phyloP scores from a whole-genome alignment of 352 stramenopile genomes.

The Pythium plurisporium region DNA sequence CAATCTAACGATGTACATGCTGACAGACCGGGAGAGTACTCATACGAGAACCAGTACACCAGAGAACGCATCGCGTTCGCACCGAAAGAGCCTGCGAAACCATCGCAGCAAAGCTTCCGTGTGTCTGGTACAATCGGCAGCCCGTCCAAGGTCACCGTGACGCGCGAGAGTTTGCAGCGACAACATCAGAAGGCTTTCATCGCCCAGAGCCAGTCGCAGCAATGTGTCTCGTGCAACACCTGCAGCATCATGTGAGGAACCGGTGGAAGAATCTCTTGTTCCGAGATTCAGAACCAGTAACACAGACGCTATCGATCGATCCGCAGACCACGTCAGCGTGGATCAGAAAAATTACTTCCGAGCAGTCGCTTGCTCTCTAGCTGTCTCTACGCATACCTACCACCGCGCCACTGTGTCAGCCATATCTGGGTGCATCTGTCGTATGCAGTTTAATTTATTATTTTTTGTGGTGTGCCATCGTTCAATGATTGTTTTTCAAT shows the following conservation, averaged over 20 bases:
- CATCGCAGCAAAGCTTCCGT: constrained; percentile 83
- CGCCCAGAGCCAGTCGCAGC: constrained; percentile 60
- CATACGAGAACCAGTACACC: constrained; percentile 89
- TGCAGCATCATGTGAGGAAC: constrained; percentile 55
- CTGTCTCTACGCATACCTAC: no score
- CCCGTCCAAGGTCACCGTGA: constrained; percentile 56
- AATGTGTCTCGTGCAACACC: constrained; percentile 52
- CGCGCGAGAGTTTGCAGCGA: constrained; percentile 73
- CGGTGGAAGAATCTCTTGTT: background rate
- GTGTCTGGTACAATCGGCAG: constrained; percentile 28
- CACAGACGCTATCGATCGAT: constrained; percentile 1
- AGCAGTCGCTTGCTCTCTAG: no score
- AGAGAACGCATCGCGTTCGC: constrained; percentile 85
- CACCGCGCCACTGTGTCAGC: background rate
- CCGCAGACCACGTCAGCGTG: no score
- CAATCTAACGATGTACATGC: background rate
- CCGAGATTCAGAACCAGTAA: background rate
- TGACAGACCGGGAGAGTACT: constrained; percentile 72
- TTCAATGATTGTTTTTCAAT: no score
- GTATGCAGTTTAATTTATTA: constrained; percentile 27
- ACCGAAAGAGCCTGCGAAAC: constrained; percentile 79
- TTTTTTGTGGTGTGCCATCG: background rate
- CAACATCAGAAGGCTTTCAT: constrained; percentile 83
- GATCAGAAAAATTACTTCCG: no score
- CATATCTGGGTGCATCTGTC: background rate